Evolutionary conservation across 176 grass and related monocot species (phyloP), one percentile per base, ranked within the genome.

Genomic region (Tuctoria greenei): DNA sequence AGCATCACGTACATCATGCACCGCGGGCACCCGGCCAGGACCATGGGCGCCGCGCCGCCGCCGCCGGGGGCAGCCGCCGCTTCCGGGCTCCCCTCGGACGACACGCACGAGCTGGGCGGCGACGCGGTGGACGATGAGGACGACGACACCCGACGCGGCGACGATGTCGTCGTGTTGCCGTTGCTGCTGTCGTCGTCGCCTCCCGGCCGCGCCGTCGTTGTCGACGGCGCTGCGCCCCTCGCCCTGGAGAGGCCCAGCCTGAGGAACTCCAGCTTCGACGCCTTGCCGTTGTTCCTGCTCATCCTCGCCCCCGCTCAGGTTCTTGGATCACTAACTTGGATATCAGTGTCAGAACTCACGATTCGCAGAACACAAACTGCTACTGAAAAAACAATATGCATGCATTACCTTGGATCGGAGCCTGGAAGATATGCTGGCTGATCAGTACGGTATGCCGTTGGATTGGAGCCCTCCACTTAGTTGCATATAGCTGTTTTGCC

Each of bases 1-100:
- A 97, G 88, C 94, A 97, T 97, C 77, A 97, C 94, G 70, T 97
- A 97, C 91, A 97, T 89, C 77, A 97, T 88, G 88, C 94, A 97
- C 63, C 88, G 83, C 0, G 94, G 91, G 86, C 94, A 97, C 43
- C 94, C 94, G 6, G 89, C 94, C 24, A 97, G 77, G 10, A 97
- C 79, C 91, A 93, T 93, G 50, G 93, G 26, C 79, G 83, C 67
- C 14, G 90, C 51, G 58, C 67, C 60, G 81, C 61, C 75, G 24
- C 72, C 54, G 5, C 15, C 45, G 11, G 44, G 44, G 44, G 20
- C 25, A 24, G 23, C 47, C 0, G 77, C 57, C 12, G 85, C 83
- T 13, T 97, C 85, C 16, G 86, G 90, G 81, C 88, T 90, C 57
- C 84, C 94, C 65, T 97, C 94, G 14, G 94, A 97, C n/a, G 94